Conservation (phyloP, 257 asterid species). For the Penstemon davidsonii region DNA sequence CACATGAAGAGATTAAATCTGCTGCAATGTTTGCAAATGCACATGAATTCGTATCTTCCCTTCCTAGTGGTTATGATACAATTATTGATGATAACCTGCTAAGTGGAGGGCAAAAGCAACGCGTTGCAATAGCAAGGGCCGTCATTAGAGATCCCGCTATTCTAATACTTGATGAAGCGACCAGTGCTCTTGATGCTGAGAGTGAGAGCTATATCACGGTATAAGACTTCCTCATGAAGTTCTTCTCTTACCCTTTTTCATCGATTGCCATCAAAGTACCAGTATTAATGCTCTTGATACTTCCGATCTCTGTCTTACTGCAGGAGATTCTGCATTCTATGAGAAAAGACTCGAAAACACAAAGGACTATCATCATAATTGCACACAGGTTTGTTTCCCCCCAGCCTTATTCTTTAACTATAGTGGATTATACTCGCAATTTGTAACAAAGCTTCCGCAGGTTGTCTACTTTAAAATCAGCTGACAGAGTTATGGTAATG, state of each 20-base stretch:
- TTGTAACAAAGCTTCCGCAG: conserved; percentile 30
- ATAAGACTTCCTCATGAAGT: not conserved
- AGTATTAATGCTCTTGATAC: not conserved
- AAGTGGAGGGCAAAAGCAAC: conserved; percentile 72
- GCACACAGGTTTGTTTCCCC: conserved; percentile 42
- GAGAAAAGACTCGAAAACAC: conserved; percentile 30
- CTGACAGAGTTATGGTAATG: conserved; percentile 50
- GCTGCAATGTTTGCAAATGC: conserved; percentile 53
- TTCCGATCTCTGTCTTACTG: conserved; percentile 3
- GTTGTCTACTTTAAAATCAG: conserved; percentile 45
- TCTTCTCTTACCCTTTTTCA: not conserved
- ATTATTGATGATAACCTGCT: conserved; percentile 45
- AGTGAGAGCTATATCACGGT: conserved; percentile 49
- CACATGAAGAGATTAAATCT: conserved; percentile 45
- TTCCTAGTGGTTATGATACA: conserved; percentile 56
- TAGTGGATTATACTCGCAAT: not conserved
- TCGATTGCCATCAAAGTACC: not conserved
- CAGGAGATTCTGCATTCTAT: conserved; percentile 44
- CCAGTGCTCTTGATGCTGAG: conserved; percentile 72
- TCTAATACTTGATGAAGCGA: conserved; percentile 61
- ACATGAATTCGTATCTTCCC: conserved; percentile 50
- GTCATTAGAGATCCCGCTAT: conserved; percentile 58
- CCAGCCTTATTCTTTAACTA: not conserved
- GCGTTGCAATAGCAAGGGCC: conserved; percentile 72
- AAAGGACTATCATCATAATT: conserved; percentile 42